Evolutionary conservation across 495 filamentous ascomycete genomes (phyloP), one percentile per base, ranked within the genome.

Genomic region (Aspergillus olivimuriae): DNA sequence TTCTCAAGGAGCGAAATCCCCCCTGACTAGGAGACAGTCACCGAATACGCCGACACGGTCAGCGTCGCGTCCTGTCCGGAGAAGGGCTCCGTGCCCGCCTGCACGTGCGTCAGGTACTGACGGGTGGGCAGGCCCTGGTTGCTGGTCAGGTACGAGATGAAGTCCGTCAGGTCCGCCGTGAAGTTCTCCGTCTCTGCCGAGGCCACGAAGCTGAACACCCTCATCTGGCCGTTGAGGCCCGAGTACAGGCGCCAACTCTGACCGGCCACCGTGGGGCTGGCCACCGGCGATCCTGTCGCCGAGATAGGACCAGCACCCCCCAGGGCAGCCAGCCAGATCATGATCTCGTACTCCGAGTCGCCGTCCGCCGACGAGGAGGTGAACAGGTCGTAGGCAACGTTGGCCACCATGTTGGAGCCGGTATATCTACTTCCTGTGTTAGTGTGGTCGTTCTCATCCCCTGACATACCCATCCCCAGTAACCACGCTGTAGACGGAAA

Each of bases 321-420:
- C 44, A 76, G 58, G 20, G 75, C 74, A 3, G 63, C 79, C 17
- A 84, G 72, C 82, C 82, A 86, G 52, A 86, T 68, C 82, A 86
- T 86, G 57, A 86, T 70, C 60, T 86, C 82, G 57, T 82, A 83
- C 52, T 78, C 66, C 21, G 66, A 58, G 26, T 53, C 53, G 17
- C 69, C 69, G 39, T 54, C 54, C 8, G 73, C 51, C 15, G 66
- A 68, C 17, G 72, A 64, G 14, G 67, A 66, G 31, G 74, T 70
- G 64, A 82, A 86, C 46, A 84, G 61, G 53, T 85, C 81, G 56
- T 84, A 85, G 17, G 80, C 63, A 16, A 85, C 81, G 51, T 85
- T 68, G 17, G 77, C 76, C n/a, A 80, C 71, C 31, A 81, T 60
- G 40, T 53, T 50, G 34, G 55, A 70, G 26, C 73, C 77, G 1